phyloP scores from a whole-genome alignment of 805 yeast genomes.

The Schwanniomyces sp. region DNA sequence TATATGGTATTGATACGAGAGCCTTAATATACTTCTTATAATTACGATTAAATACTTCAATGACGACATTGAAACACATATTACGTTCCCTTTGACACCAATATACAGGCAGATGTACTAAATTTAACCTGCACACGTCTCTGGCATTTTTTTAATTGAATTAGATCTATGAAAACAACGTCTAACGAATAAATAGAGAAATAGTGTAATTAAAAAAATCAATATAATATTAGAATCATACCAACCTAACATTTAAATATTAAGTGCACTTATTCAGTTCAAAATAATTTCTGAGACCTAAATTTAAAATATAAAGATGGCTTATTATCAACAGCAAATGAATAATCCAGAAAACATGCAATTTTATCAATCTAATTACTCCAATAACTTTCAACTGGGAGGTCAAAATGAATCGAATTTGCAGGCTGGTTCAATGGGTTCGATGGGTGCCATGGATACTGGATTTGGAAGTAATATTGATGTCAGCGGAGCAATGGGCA shows the following conservation, averaged over 20 bases:
- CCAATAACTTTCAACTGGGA: constrained; percentile 24
- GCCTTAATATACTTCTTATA: no score
- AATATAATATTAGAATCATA: neutral
- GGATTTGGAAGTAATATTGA: constrained; percentile 36
- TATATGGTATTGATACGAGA: no score
- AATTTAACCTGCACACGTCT: neutral
- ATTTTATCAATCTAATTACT: constrained; percentile 43
- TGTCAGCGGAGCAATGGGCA: constrained; percentile 43
- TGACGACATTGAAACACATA: no score
- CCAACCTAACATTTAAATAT: neutral
- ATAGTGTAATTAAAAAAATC: neutral
- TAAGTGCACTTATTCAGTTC: neutral
- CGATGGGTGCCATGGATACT: constrained; percentile 42
- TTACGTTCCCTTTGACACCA: no score
- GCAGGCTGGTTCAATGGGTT: constrained; percentile 19
- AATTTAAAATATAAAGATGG: constrained; percentile 20
- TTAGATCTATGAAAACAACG: neutral
- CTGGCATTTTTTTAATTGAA: neutral
- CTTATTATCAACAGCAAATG: constrained; percentile 39
- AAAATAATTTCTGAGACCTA: neutral
- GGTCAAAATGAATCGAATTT: constrained; percentile 13
- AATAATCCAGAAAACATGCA: constrained; percentile 38
- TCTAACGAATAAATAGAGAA: neutral
- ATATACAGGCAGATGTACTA: neutral
- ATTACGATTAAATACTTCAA: no score